Base-by-base conservation (phyloP, 2,329 filamentous ascomycete genomes). In the Pseudogymnoascus sp. region DNA sequence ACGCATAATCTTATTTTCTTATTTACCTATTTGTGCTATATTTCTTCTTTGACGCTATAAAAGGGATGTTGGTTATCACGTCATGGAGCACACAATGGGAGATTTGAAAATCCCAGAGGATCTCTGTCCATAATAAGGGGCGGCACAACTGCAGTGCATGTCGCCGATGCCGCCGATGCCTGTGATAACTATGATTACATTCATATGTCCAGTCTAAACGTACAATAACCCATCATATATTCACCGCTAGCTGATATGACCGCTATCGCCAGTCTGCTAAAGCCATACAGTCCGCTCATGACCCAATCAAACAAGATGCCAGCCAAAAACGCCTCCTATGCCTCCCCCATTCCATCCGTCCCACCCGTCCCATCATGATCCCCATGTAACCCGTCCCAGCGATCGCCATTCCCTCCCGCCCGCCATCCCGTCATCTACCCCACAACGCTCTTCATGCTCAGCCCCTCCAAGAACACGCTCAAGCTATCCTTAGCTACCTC, bases 401-500 rank as follows among this genome's bases (percentile, higher is more conserved):
- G 28, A 36, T 36, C 51, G 51, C 23, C 48, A 31, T 7, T 19
- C 48, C 48, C n/a, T 34, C 51, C 51, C 51, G 48, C n/a, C 48
- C 25, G 28, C 14, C 16, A 19, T 57, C 51, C 51, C 51, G 51
- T 1, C 28, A 34, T 57, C 28, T 73, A 88, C 48, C 85, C 85
- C 63, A 88, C 89, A 16, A 98, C 92, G 64, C 87, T 87, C 82
- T 96, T 96, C 83, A 92, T 88, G 77, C 93, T 97, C 73, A 99
- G 76, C 64, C 89, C 88, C 79, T 99, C 95, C 69, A 99, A 79
- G 75, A 99, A 99, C 0, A 89, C 91, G 14, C 87, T 86, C 28
- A 99, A 78, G 76, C 98, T 95, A 74, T 98, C 95, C 79, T 96
- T 97, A 77, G 88, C 88, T n/a, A 99, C 93, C 75, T 99, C 95